A percentile compares a stretch with the other conserved stretches of the same genome.
Evolutionary conservation across 768 basidiomycete genomes (phyloP).

Genomic region (Pisolithus microcarpus): DNA sequence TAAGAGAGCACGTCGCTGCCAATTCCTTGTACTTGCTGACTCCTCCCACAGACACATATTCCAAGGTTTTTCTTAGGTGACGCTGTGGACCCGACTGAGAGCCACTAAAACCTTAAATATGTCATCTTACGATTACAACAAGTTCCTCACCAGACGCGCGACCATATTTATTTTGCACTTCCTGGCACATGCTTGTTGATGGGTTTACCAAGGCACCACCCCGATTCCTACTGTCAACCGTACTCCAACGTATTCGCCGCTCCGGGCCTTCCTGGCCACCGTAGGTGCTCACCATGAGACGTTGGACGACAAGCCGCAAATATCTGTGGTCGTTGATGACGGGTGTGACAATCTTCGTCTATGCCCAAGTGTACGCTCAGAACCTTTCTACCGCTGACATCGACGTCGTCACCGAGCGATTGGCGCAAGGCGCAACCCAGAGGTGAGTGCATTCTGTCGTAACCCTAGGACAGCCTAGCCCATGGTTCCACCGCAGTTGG

Average conservation of each 20-base stretch:
- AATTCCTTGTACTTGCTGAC: no score
- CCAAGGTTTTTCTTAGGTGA: no score
- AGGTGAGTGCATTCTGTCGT: constrained; percentile 24
- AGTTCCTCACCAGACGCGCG: no score
- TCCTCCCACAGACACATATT: no score
- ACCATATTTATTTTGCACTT: no score
- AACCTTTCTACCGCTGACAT: constrained; percentile 30
- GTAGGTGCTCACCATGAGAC: background rate
- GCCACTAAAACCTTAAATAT: no score
- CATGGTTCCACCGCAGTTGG: constrained; percentile 32
- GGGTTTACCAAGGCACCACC: background rate
- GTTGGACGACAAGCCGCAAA: background rate
- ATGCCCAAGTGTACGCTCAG: constrained; percentile 14
- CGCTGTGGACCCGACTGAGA: no score
- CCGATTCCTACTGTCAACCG: background rate
- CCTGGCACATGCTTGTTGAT: no score
- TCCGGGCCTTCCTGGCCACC: background rate
- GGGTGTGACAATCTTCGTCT: background rate
- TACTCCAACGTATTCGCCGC: background rate
- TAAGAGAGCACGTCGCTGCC: no score
- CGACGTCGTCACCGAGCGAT: constrained; percentile 28
- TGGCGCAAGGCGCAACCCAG: constrained; percentile 36
- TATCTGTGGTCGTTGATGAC: background rate
- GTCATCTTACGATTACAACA: no score
- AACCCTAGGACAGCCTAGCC: background rate